Percentiles rank a stretch among this genome's conserved stretches.
These are phyloP conservation scores for Diaporthe capsici DNA, from an alignment of 2,329 filamentous ascomycete genomes.

Conservation along the genomic window DNA sequence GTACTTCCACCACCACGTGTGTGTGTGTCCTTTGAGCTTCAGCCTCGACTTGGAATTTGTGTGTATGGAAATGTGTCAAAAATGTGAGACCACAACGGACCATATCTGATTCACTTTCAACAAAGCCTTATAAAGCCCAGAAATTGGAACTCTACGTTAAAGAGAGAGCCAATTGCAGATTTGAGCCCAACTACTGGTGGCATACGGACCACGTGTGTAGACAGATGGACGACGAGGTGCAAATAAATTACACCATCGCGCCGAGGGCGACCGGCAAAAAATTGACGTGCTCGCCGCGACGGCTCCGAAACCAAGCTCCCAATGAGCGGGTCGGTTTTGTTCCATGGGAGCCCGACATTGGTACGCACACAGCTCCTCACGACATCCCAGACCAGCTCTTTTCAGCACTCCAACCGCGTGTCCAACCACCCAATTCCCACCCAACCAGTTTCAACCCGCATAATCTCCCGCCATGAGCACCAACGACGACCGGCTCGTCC, in stretches of 20 bases:
- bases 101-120: not conserved
- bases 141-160: not conserved
- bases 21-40: not conserved
- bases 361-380: not conserved
- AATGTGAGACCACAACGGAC: not conserved
- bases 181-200: not conserved
- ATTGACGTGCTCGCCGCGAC: constrained; percentile 22
- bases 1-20: not conserved
- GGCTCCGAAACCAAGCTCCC: constrained; percentile 3
- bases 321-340: not conserved
- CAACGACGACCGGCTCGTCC: constrained; percentile 68
- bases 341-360: not conserved
- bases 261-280: constrained; percentile 24
- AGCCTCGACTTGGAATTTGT: no score
- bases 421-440: not conserved
- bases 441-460: not conserved
- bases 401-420: not conserved
- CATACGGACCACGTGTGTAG: constrained; percentile 3
- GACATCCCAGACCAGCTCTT: not conserved
- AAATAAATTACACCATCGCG: not conserved
- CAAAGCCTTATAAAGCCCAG: no score
- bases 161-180: not conserved
- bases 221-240: not conserved
- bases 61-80: no score
- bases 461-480: constrained; percentile 43